Percentiles rank a stretch among this genome's conserved stretches.
phyloP scores from a whole-genome alignment of 2,329 filamentous ascomycete genomes.

The Xylariales sp. region DNA sequence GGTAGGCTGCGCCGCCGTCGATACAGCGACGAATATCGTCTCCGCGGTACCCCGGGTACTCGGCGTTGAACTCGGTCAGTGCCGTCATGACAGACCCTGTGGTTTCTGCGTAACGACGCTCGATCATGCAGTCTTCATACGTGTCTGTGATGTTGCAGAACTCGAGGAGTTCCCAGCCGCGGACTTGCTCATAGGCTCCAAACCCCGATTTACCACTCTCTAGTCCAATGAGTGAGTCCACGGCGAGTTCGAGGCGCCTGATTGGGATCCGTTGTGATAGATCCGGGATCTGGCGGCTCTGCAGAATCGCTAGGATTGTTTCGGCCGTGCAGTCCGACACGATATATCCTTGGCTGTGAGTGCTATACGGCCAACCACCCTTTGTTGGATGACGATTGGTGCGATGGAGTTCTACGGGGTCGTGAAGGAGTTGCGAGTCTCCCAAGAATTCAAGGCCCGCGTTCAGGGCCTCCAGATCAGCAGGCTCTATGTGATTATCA shows the following conservation, averaged over 20 bases:
- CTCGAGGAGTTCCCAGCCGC: constrained; percentile 15
- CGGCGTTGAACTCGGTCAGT: constrained; percentile 1
- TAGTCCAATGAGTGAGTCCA: constrained; percentile 21
- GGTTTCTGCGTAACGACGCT: constrained; percentile 16
- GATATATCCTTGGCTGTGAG: constrained; percentile 14
- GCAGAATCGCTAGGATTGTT: constrained; percentile 15
- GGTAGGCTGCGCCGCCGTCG: neutral
- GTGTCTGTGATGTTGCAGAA: constrained; percentile 25
- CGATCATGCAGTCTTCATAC: constrained; percentile 20
- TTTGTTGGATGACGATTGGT: constrained; percentile 25
- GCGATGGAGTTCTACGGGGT: constrained; percentile 19
- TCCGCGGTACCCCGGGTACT: constrained; percentile 6
- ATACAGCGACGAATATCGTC: constrained; percentile 13
- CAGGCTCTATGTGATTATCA: neutral
- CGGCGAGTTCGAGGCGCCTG: constrained; percentile 10
- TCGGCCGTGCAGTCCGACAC: constrained; percentile 25
- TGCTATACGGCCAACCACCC: constrained; percentile 24
- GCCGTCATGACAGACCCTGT: constrained; percentile 18
- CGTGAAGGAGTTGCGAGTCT: constrained; percentile 24
- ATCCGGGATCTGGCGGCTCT: neutral
- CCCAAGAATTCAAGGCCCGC: constrained; percentile 17
- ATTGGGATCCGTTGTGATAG: constrained; percentile 4
- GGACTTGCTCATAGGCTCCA: constrained; percentile 17
- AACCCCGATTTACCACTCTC: constrained; percentile 12
- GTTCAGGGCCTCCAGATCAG: constrained; percentile 7